Conservation (phyloP, 2,329 filamentous ascomycete genomes). For the Fusarium transvaalense region DNA sequence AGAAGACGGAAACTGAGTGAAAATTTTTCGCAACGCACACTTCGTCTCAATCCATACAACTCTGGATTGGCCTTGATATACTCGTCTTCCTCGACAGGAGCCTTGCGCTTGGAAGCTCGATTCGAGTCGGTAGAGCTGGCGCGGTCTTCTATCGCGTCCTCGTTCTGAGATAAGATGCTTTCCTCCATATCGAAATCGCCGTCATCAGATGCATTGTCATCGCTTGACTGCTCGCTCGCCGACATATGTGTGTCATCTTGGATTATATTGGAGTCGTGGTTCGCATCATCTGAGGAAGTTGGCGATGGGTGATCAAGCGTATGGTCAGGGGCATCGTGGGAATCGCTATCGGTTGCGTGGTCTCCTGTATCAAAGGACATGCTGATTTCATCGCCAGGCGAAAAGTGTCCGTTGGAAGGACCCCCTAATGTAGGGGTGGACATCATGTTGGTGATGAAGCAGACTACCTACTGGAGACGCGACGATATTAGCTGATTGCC, state of each 20-base stretch:
- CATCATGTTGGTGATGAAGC: conserved; percentile 72
- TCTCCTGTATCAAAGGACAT: conserved; percentile 55
- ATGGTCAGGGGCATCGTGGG: conserved; percentile 77
- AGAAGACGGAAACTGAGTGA: conserved; percentile 25
- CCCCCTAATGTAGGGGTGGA: conserved; percentile 71
- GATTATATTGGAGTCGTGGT: conserved; percentile 57
- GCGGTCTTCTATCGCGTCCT: conserved; percentile 63
- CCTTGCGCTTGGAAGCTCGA: conserved; percentile 79
- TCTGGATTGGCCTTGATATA: conserved; percentile 93
- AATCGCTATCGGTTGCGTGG: conserved; percentile 72
- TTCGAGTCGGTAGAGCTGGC: conserved; percentile 79
- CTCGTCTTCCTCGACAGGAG: conserved; percentile 77
- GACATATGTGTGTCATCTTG: conserved; percentile 57
- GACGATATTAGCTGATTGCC: conserved; percentile 53
- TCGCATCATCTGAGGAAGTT: conserved; percentile 58
- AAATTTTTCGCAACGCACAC: conserved; percentile 71
- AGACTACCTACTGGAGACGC: conserved; percentile 63
- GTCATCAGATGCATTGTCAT: conserved; percentile 72
- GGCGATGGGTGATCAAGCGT: conserved; percentile 62
- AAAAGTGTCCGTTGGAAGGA: conserved; percentile 75
- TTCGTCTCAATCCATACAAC: conserved; percentile 92
- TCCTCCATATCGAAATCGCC: conserved; percentile 82
- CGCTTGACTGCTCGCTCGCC: conserved; percentile 62
- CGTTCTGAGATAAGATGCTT: conserved; percentile 62
- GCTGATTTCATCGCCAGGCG: conserved; percentile 63